Percentiles rank a stretch among this genome's conserved stretches.
Evolutionary conservation across 2,329 filamentous ascomycete genomes (phyloP).

Genomic region (Bipolaris oryzae): DNA sequence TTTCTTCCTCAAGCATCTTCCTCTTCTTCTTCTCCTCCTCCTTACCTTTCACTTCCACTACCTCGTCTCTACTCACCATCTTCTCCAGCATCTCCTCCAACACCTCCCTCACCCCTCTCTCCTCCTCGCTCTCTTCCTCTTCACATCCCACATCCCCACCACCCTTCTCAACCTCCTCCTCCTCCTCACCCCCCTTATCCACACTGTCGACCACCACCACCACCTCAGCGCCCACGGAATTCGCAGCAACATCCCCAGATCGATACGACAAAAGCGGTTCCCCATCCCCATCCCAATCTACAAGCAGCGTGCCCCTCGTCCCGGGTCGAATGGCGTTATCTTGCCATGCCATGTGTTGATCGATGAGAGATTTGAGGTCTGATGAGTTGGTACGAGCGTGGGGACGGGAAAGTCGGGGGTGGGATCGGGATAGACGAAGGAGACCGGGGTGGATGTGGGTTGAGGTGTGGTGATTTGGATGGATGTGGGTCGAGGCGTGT

Average conservation of each 20-base stretch:
- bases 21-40: constrained; percentile 20
- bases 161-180: background rate
- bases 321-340: background rate
- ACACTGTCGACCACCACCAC: too few relatives aligned
- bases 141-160: too few relatives aligned
- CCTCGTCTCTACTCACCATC: constrained; percentile 3
- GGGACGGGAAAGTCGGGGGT: too few relatives aligned
- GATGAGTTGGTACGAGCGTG: background rate
- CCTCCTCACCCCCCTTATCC: too few relatives aligned
- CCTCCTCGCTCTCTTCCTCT: background rate
- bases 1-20: constrained; percentile 10
- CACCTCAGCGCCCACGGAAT: too few relatives aligned
- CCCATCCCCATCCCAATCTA: background rate
- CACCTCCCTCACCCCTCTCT: background rate
- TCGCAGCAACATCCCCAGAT: too few relatives aligned
- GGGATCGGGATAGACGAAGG: too few relatives aligned
- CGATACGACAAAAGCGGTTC: background rate
- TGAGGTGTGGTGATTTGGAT: too few relatives aligned
- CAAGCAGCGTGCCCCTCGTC: background rate
- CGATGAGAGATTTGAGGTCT: background rate
- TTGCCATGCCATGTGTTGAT: background rate
- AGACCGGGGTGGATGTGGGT: background rate
- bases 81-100: background rate
- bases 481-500: too few relatives aligned
- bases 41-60: constrained; percentile 16